Base-by-base conservation (phyloP, 179 eudicot species). In the Beta lomatogona region DNA sequence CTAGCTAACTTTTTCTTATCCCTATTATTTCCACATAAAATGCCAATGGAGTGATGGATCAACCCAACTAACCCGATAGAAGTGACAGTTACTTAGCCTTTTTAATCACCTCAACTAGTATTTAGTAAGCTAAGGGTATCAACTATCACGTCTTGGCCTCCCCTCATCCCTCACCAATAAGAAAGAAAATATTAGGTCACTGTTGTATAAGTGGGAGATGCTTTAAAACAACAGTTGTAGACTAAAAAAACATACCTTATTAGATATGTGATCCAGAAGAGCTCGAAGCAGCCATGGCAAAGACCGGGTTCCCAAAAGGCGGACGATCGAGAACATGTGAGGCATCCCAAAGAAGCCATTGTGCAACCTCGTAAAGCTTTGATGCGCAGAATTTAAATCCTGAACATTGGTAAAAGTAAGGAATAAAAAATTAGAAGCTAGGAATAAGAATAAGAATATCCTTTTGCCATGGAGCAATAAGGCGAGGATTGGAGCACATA, bases 201-300 rank as follows among this genome's bases (percentile, higher is more conserved):
- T 46, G 50, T 50, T 60, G 41, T 57, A 11, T 59, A 63, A 10
- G 45, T 22, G 59, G 57, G 44, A 45, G n/a, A 81, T n/a, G n/a
- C 58, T 55, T 41, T 18, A 9, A 25, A 4, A 41, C 41, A 60
- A 50, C 16, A 48, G 1, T 13, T 3, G 45, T 28, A 59, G 15
- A 60, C 14, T 36, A 48, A 12, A 44, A 41, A 60, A 63, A 31
- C 6, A 64, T 82, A 96, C 99, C 97, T 93, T 96, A 82, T 89
- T 93, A 69, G 99, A 96, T 75, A 96, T 80, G 86, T 96, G 97
- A 84, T 96, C 99, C 70, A 96, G 86, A 45, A 96, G 82, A 79
- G 99, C 99, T 75, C 99, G 91, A 82, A 96, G 91, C 85, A 96
- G 94, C 99, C 99, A 96, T 71, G 99, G 99, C 86, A 96, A 87